These are phyloP conservation scores for Syzygium grande DNA, from an alignment of 345 rosid genomes.

Conservation along the genomic window DNA sequence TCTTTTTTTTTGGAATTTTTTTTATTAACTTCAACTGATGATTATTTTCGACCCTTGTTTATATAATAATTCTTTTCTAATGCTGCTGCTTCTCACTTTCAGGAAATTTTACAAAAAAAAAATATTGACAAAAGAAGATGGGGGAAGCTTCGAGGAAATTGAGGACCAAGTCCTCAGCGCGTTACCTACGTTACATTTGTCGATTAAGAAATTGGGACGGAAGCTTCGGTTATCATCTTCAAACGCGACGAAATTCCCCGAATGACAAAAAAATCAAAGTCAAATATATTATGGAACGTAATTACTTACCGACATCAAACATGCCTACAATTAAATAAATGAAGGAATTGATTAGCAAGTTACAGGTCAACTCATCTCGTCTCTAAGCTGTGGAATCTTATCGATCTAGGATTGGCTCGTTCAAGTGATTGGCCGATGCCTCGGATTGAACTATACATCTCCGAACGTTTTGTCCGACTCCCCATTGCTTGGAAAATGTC, in stretches of 20 bases:
- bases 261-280: not conserved
- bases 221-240: not conserved
- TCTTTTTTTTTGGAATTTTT: not conserved
- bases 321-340: not conserved
- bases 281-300: not conserved
- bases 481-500: not conserved
- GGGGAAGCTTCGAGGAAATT: not conserved
- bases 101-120: not conserved
- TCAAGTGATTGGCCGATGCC: not conserved
- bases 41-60: not conserved
- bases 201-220: not conserved
- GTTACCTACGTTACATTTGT: not conserved
- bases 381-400: not conserved
- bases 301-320: not conserved
- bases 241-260: not conserved
- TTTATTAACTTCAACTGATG: not conserved
- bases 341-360: not conserved
- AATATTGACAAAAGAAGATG: not conserved
- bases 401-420: not conserved
- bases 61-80: not conserved
- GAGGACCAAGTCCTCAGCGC: not conserved
- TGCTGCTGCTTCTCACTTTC: not conserved
- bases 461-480: not conserved
- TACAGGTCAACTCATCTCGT: not conserved
- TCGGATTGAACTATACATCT: not conserved